Evolutionary conservation across 1,139 yeast genomes (phyloP), one percentile per base, ranked within the genome.

Genomic region (Pichia sp.): DNA sequence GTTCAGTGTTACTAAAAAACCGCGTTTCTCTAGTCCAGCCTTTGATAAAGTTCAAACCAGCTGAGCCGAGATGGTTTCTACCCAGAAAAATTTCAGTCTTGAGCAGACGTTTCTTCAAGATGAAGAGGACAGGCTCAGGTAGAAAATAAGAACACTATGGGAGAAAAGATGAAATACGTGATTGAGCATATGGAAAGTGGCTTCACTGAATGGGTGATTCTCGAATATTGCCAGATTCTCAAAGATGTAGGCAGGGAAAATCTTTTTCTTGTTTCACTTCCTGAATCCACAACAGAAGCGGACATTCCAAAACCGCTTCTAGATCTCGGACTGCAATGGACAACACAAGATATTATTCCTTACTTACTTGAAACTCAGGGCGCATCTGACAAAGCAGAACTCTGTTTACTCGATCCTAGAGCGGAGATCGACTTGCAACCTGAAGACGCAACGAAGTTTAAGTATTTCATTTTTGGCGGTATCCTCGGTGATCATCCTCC

Each of bases 141-240:
- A 3, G 18, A 4, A 20, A 5, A 18, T 12, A 4, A 1, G 30
- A 14, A 26, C 3, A 8, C 10, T 26, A 41, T 34, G 41, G 5
- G 31, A 2, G 33, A 31, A 17, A 26, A 18, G n/a, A 84, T 85
- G 94, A 86, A 84, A 63, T 89, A 86, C 68, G 77, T 91, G 41
- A 86, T 91, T 43, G 98, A 91, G 64, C 98, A 91, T 60, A 88
- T 91, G 96, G 98, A 91, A 62, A 84, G 80, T 47, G 96, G 95
- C 1, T 86, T 91, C 71, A 85, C 95, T 52, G 93, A 84, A 54
- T 91, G 98, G 98, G 97, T 89, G 33, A 72, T 76, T 35, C 71
- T 91, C 20, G 98, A 91, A 58, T 91, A 91, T 60, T 66, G 77
- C 24, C 86, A 84, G 55, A 88, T 91, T 44, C 77, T 88, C 41